phyloP scores from a whole-genome alignment of 176 grass and related monocot genomes.

The Tillandsia fasciculata region DNA sequence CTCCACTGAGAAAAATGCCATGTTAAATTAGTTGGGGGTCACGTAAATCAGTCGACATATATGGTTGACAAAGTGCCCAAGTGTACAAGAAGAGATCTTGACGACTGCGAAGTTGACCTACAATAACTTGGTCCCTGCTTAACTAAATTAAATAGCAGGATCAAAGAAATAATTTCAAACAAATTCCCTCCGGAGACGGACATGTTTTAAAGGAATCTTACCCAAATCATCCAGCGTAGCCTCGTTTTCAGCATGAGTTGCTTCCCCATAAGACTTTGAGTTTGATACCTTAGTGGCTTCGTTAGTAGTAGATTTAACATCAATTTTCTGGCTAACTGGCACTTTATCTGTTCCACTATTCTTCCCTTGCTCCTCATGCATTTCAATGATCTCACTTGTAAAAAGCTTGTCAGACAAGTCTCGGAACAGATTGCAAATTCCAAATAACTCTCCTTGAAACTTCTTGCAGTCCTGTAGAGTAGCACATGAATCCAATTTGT shows the following conservation, averaged over 20 bases:
- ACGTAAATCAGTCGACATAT: too few relatives aligned
- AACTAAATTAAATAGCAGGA: background rate
- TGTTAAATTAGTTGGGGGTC: background rate
- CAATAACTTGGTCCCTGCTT: background rate
- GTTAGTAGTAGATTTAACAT: conserved; percentile 29
- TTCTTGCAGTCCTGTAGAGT: conserved; percentile 74
- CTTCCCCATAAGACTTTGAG: conserved; percentile 13
- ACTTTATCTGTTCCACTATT: conserved; percentile 24
- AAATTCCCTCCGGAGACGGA: background rate
- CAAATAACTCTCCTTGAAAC: conserved; percentile 95
- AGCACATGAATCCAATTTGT: background rate
- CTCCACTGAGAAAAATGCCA: background rate
- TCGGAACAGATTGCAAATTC: conserved; percentile 89
- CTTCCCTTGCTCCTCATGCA: conserved; percentile 72
- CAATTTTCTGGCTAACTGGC: conserved; percentile 39
- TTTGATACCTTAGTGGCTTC: conserved; percentile 7
- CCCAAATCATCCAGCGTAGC: conserved; percentile 38
- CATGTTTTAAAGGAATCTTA: conserved; percentile 19
- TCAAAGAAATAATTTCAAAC: background rate
- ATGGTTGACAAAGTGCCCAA: too few relatives aligned
- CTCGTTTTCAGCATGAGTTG: conserved; percentile 21
- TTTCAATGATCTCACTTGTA: conserved; percentile 95
- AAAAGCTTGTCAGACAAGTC: conserved; percentile 95
- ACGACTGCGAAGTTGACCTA: too few relatives aligned
- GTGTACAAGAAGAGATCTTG: too few relatives aligned